Base-by-base conservation (phyloP, 2,329 filamentous ascomycete species). In the Beauveria medogensis region DNA sequence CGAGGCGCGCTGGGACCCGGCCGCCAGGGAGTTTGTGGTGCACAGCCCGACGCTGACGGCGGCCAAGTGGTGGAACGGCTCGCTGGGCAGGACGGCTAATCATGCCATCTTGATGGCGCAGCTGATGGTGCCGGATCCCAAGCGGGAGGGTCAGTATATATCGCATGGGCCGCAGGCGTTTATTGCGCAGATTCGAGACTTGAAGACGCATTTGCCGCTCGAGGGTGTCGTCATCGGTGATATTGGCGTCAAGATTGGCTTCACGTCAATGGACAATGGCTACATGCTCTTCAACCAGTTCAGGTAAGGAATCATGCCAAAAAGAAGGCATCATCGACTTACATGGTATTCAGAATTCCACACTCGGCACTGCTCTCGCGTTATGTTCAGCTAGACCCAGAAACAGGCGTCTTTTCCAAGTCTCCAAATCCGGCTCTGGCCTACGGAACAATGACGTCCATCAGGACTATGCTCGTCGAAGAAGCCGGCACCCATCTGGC, bases 1-100 rank as follows among this genome's bases (percentile, higher is more conserved):
- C 0, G 88, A 83, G 0, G 88, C 88, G 1, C 90, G 84, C 0
- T 92, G 88, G 88, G 87, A 90, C 68, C 76, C 83, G 0, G 77
- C 85, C 5, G 86, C 90, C 72, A 88, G 90, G 78, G 90, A 85
- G 3, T 92, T 92, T 68, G 86, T 79, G 16, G 79, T 92, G 41
- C 85, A 92, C 73, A 90, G 87, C 0, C 89, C 89, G 10, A 79
- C 84, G 63, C 78, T 92, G 60, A 92, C 89, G 2, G 83, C 89
- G 0, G 88, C 87, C 40, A 93, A 93, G 70, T 93, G 89, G 89
- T 92, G 90, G 90, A 91, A 91, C 67, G 90, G 90, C 1, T 89
- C 88, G 12, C 79, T 92, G 3, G 90, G 89, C 56, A 81, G 87
- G 67, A 87, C 86, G 3, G 89, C 90, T 50, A 92, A 90, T 70